Conservation (phyloP, 176 grass and related monocot genomes). For the Ampelocalamus luodianensis region DNA sequence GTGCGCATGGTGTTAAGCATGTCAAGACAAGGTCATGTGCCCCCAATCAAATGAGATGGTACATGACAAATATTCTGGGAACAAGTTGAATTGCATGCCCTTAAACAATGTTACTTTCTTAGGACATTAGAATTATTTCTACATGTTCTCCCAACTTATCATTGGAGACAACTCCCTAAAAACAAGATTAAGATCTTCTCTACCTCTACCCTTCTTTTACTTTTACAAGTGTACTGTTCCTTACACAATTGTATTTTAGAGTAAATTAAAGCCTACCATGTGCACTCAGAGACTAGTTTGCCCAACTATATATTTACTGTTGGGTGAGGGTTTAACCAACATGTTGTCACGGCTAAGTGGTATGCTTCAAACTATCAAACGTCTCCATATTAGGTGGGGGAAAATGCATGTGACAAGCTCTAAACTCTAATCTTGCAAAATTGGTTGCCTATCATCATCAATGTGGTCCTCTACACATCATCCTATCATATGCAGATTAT, state of each 20-base stretch:
- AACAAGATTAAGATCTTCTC: slow-evolving; percentile 50
- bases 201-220: slow-evolving; percentile 7
- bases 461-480: slow-evolving; percentile 55
- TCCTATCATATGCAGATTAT: slow-evolving; percentile 42
- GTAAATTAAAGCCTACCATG: slow-evolving; percentile 18
- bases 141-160: slow-evolving; percentile 26
- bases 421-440: slow-evolving; percentile 31
- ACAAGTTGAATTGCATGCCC: slow-evolving; percentile 35
- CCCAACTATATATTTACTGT: neutral
- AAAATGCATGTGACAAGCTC: slow-evolving; percentile 29
- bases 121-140: slow-evolving; percentile 28
- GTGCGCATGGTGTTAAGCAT: slow-evolving; percentile 38
- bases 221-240: slow-evolving; percentile 25
- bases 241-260: neutral
- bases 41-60: slow-evolving; percentile 39
- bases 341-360: slow-evolving; percentile 12
- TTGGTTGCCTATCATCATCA: slow-evolving; percentile 53
- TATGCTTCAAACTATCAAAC: slow-evolving; percentile 37
- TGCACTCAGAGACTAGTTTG: slow-evolving; percentile 36
- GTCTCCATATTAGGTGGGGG: slow-evolving; percentile 26
- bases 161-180: slow-evolving; percentile 47
- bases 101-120: slow-evolving; percentile 41
- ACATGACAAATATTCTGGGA: slow-evolving; percentile 32
- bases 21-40: slow-evolving; percentile 54
- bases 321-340: slow-evolving; percentile 34